Conservation (phyloP, 2,329 filamentous ascomycete genomes). For the Fusarium sterilihyphosum region DNA sequence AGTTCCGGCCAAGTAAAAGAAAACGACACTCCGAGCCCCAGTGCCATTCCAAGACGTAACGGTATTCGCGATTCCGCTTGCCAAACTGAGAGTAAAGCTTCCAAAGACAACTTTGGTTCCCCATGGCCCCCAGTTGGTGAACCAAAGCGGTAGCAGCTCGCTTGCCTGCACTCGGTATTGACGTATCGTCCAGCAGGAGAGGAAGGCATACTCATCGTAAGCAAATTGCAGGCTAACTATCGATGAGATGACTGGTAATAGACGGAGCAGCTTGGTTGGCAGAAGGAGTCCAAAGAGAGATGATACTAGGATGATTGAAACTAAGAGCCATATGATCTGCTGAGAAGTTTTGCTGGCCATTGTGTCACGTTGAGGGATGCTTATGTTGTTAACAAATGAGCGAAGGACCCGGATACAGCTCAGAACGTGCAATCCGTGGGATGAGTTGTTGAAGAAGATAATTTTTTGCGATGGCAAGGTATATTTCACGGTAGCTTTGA, state of each 20-base stretch:
- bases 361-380: neutral
- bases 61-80: neutral
- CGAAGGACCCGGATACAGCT: rapidly evolving
- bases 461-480: rapidly evolving
- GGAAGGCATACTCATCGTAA: neutral
- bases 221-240: neutral
- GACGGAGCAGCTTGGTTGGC: rapidly evolving
- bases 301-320: rapidly evolving
- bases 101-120: neutral
- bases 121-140: neutral
- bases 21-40: no score
- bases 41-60: neutral
- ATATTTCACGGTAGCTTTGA: rapidly evolving
- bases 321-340: neutral
- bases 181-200: neutral
- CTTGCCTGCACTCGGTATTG: neutral
- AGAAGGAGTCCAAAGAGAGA: neutral
- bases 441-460: rapidly evolving
- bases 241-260: neutral
- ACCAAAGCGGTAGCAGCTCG: neutral
- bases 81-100: neutral
- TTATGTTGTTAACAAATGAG: rapidly evolving
- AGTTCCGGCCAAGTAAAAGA: neutral
- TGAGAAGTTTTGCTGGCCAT: neutral
- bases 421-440: rapidly evolving